A percentile compares a stretch with the other conserved stretches of the same genome.
Evolutionary conservation across 257 asterid species (phyloP).

Genomic region (Plantago elongata): DNA sequence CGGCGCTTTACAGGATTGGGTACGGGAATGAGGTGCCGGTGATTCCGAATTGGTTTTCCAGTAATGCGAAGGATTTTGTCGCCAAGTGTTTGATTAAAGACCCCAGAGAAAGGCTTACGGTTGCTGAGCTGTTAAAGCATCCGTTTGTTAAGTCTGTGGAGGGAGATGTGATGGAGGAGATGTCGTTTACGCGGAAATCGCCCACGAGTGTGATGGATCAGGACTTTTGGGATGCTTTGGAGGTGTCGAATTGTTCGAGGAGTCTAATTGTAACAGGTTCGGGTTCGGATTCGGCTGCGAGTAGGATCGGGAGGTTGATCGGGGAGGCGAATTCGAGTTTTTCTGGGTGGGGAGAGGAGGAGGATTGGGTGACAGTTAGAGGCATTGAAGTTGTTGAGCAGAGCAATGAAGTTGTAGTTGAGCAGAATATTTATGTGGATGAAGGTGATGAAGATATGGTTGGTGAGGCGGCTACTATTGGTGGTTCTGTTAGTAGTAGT

Average conservation of each 20-base stretch:
- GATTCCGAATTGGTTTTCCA: constrained; percentile 54
- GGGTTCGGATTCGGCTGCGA: constrained; percentile 27
- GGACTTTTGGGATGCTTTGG: constrained; percentile 62
- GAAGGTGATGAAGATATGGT: constrained; percentile 21
- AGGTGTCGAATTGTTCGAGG: constrained; percentile 27
- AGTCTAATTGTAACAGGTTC: constrained; percentile 4
- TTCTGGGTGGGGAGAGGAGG: constrained; percentile 46
- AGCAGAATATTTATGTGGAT: neutral
- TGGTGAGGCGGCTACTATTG: constrained; percentile 1
- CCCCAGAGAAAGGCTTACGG: constrained; percentile 54
- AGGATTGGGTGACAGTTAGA: constrained; percentile 66
- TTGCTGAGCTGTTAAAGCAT: constrained; percentile 59
- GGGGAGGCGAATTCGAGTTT: constrained; percentile 14
- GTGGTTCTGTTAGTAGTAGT: neutral
- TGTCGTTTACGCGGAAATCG: constrained; percentile 33
- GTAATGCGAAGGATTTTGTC: constrained; percentile 42
- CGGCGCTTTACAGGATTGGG: constrained; percentile 66
- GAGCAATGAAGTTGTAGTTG: neutral
- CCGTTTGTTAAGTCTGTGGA: constrained; percentile 37
- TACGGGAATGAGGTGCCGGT: constrained; percentile 53
- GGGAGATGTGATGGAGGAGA: constrained; percentile 2
- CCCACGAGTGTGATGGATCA: constrained; percentile 74
- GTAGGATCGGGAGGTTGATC: constrained; percentile 40
- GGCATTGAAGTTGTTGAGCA: constrained; percentile 31
- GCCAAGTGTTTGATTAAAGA: constrained; percentile 51